Base-by-base conservation (phyloP, 2,329 filamentous ascomycete genomes). In the Aspergillus sp. region DNA sequence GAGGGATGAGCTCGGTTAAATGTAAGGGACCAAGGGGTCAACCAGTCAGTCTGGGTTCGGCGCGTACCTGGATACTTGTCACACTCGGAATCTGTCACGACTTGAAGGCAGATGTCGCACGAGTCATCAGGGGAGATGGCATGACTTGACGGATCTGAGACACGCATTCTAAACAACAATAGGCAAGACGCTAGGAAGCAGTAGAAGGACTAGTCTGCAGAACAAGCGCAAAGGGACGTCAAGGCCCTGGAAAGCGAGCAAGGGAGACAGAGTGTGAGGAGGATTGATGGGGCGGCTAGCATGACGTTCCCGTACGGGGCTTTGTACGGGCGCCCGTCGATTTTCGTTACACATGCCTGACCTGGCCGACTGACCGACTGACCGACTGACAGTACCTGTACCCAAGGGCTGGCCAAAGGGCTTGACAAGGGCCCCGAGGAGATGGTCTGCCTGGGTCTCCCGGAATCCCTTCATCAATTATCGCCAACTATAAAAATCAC, bases 51-150 rank as follows among this genome's bases (percentile, higher is more conserved):
- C 17, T 36, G 45, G 18, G 13, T 15, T 48, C 24, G 24, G 30
- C 47, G 50, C 53, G 48, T 58, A 76, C 74, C 74, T 64, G 74
- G 74, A 61, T 77, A 77, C 64, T 76, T 77, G 66, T 77, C 70
- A 55, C 64, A 65, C 48, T 66, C 68, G 56, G 64, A 64, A 51
- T 64, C 66, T 34, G 65, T 55, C 48, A 71, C 58, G 4, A 53
- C 30, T 12, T 61, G 55, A 38, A 76, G 58, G 39, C 60, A 64
- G 60, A 75, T 73, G 30, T 71, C 65, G 57, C 65, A 71, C 52
- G 62, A 54, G 58, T 70, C 67, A 42, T 68, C 59, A 17, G 63
- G 50, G 56, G 63, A 63, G 61, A 71, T 62, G 52, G 56, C 63
- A 56, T 62, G 48, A 30, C 67, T 56, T 49, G 62, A 57, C 51